These are phyloP conservation scores for Stachybotrys elegans DNA, from an alignment of 2,329 filamentous ascomycete genomes.

Conservation along the genomic window DNA sequence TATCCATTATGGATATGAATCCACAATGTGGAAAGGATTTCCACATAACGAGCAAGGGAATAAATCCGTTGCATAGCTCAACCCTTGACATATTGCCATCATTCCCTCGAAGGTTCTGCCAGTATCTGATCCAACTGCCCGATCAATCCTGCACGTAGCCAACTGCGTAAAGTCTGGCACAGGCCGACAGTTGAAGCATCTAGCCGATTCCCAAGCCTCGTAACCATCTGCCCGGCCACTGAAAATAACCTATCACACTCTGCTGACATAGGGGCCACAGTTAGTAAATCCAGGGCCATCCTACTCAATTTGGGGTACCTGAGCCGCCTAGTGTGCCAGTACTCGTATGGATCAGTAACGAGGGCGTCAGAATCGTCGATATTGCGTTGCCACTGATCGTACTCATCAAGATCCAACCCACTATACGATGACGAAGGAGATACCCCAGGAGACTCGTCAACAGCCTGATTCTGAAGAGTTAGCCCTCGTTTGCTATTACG, in stretches of 20 bases:
- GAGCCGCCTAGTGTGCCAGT: constrained; percentile 6
- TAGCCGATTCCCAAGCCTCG: neutral
- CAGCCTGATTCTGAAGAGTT: neutral
- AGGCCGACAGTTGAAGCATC: neutral
- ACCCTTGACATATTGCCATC: no score
- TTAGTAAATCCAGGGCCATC: constrained; percentile 10
- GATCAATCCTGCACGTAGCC: no score
- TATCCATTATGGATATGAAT: neutral
- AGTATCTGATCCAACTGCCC: no score
- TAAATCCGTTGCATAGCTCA: no score
- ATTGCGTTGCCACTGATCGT: neutral
- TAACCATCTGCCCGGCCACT: neutral
- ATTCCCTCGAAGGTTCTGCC: no score
- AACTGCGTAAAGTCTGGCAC: neutral
- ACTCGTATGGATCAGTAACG: constrained; percentile 6
- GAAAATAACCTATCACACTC: constrained; percentile 11
- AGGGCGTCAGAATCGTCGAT: neutral
- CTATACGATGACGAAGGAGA: neutral
- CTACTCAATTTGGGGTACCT: constrained; percentile 6
- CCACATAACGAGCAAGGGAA: neutral
- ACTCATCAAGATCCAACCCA: neutral
- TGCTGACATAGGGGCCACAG: constrained; percentile 7
- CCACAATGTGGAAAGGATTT: neutral
- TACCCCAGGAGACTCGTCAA: neutral
- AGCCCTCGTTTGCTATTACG: neutral